Evolutionary conservation across 2,329 filamentous ascomycete genomes (phyloP), one percentile per base, ranked within the genome.

Genomic region (Aspergillus unguis): DNA sequence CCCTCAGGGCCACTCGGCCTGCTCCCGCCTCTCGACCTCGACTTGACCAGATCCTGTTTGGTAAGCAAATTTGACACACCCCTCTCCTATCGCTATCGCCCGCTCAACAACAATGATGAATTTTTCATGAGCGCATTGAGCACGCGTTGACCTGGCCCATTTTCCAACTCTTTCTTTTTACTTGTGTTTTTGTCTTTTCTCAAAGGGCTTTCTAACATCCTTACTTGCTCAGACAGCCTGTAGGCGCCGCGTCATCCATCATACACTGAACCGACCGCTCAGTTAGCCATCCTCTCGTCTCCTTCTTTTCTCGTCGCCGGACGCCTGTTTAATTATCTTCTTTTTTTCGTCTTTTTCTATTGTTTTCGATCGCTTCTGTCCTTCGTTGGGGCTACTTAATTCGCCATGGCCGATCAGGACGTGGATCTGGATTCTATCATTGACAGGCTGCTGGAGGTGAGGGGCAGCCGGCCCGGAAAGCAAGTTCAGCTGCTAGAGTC

Each of bases 381-480:
- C 58, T 54, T 62, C 61, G 53, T 62, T 63, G 66, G 58, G 72
- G 9, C 17, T 17, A n/a, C 66, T 67, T 66, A 54, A 67, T 68
- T 73, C 74, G 76, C 72, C 71, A 89, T 89, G 86, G 85, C 85
- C 74, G 86, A 88, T 76, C 78, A 84, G 71, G 92, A 97, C 78
- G 90, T 97, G 78, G 92, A 97, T 80, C 84, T 99, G 79, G 94
- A 99, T 78, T 96, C 92, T 70, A 96, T 97, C 85, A 97, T 99
- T 81, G 92, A 97, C 77, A 86, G 94, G 76, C 85, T 99, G 70
- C 83, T 97, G 71, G 94, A 99, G 79, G 94, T 97, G 72, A 88
- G 94, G 77, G 94, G 92, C 73, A 96, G 92, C 82, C 87, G 94
- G 71, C 94, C 94, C 53, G 94, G 94, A 68, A 99, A 99, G 81